Conservation (phyloP, 257 asterid genomes). For the Solanum rostratum region DNA sequence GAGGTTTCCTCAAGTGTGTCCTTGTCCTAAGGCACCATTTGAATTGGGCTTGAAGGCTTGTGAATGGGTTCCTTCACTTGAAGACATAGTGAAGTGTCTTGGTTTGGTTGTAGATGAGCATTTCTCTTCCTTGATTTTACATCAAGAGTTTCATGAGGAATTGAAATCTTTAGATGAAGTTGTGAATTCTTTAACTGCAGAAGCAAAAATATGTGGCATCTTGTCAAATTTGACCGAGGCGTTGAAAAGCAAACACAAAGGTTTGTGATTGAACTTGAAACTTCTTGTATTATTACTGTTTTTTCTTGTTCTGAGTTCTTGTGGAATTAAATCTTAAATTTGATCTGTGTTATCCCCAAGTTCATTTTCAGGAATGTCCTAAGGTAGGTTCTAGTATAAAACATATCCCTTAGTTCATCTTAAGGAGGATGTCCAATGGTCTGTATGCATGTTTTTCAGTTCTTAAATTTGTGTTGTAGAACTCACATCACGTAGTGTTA, state of each 20-base stretch:
- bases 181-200: conserved; percentile 55
- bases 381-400: background rate
- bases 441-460: background rate
- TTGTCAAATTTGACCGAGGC: conserved; percentile 44
- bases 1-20: conserved; percentile 64
- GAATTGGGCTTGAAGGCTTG: conserved; percentile 57
- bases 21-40: conserved; percentile 56
- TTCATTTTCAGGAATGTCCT: background rate
- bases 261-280: conserved; percentile 15
- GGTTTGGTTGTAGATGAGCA: conserved; percentile 79
- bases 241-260: conserved; percentile 24
- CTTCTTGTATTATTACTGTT: background rate
- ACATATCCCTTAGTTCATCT: background rate
- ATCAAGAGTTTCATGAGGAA: conserved; percentile 52
- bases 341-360: background rate
- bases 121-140: conserved; percentile 69
- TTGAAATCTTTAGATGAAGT: conserved; percentile 43
- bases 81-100: conserved; percentile 41
- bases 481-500: background rate
- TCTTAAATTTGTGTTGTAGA: background rate
- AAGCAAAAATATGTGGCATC: conserved; percentile 56
- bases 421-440: background rate
- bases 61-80: conserved; percentile 74
- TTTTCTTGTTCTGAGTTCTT: background rate
- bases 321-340: background rate